Evolutionary conservation across 2,329 filamentous ascomycete genomes (phyloP), one percentile per base, ranked within the genome.

Genomic region (Cladosporium sp.): DNA sequence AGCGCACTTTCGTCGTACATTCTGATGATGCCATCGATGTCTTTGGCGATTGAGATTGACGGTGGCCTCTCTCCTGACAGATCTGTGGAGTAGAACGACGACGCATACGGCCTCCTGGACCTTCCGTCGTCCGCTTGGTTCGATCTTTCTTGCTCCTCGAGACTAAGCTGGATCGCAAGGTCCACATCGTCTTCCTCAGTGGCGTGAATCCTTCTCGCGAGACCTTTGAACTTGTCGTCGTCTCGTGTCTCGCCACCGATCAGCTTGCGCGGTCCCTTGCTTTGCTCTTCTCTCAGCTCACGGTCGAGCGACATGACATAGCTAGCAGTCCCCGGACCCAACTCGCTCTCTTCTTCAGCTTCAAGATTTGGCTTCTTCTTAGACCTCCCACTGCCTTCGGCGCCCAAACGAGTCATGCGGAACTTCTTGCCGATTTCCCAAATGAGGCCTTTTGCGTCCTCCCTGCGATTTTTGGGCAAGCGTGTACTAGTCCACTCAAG

Each of bases 401-500:
- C 62, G 26, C 61, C 61, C 26, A 63, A 10, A 8, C 61, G 50
- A 44, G 61, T 67, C 16, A 61, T 40, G 37, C 33, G 60, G 35
- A 52, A 60, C 37, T 49, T 58, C 40, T 52, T 63, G 33, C 55
- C 62, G 28, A 65, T 49, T 12, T 53, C 67, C 64, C 62, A 67
- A 44, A 57, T 63, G 18, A 50, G 29, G 11, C 16, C 23, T 18
- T 29, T 44, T 12, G 40, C 61, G 26, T 63, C 65, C 11, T 55
- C 61, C n/a, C 35, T 18, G 52, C 57, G n/a, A 16, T 31, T 35
- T 21, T 44, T 31, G 16, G 62, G 44, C 23, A 53, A 12, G n/a
- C 55, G 53, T 2, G 55, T 35, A 16, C 18, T 28, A 7, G 64
- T 56, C 58, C 60, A 52, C 46, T 66, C 52, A n/a, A 62, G 29